Base-by-base conservation (phyloP, 768 basidiomycete genomes). In the Coprinopsis sp. region DNA sequence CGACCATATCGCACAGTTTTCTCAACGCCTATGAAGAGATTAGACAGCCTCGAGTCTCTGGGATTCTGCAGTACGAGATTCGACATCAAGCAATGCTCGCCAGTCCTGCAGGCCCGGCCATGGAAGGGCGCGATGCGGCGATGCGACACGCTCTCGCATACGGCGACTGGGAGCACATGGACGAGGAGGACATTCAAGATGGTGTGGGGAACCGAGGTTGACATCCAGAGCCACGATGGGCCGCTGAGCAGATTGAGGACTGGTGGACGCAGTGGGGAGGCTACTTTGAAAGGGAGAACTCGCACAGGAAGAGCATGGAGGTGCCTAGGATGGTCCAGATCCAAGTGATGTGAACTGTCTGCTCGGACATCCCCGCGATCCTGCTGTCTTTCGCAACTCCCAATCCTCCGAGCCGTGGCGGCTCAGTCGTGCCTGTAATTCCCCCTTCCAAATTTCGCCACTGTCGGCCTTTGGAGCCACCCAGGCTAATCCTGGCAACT, bases 1-100 rank as follows among this genome's bases (percentile, higher is more conserved):
- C 37, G 67, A 71, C 3, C 76, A 84, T 53, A 64, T 84, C 28
- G 64, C 74, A 1, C 68, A 69, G 12, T 62, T 84, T 38, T 61
- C n/a, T 82, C 44, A 59, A 67, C 24, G 81, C 77, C 8, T 74
- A 77, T 55, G 77, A 82, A 57, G 81, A 83, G 47, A 66, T 82
- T 44, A 69, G 81, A 33, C 71, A 78, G 55, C 64, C 66, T 6
- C 73, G 79, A n/a, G 75, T 70, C 44, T 61, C 62, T n/a, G 58
- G 60, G n/a, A 69, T 76, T 12, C 66, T 71, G 48, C 58, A 64
- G 29, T 72, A 69, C 49, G 78, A 81, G 48, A 61, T 67, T 41
- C 58, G 63, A 13, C 77, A 77, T 51, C 64, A 72, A n/a, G 49
- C 54, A 18, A 69, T 77, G 61, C 63, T 78, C 33, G 68, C 64